phyloP scores from a whole-genome alignment of 2,329 filamentous ascomycete species.

The Daldinia sp. region DNA sequence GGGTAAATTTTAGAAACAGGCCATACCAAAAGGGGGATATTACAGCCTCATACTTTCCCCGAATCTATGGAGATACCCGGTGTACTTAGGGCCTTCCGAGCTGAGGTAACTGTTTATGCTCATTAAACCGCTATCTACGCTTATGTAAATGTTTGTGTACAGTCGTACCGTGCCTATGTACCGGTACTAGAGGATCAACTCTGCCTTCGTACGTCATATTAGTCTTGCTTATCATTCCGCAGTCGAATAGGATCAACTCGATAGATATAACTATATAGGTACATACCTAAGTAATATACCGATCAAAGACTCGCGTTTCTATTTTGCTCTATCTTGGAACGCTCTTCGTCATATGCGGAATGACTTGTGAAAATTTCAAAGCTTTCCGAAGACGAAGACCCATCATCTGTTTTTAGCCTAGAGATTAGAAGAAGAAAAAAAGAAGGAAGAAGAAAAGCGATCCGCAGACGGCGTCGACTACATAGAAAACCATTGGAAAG shows the following conservation, averaged over 20 bases:
- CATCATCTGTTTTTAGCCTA: not conserved
- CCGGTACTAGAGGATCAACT: not conserved
- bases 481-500: not conserved
- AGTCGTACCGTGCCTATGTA: not conserved
- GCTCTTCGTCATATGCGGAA: conserved; percentile 5
- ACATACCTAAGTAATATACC: not conserved
- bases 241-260: conserved; percentile 24
- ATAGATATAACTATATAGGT: conserved; percentile 12
- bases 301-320: conserved; percentile 6
- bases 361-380: not conserved
- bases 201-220: conserved; percentile 29
- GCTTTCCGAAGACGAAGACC: conserved; percentile 2
- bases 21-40: conserved; percentile 18
- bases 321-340: no score
- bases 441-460: not conserved
- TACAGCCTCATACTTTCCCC: conserved; percentile 12
- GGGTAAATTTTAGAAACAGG: conserved; percentile 31
- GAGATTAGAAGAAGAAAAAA: not conserved
- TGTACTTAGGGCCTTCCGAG: not conserved
- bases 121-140: not conserved
- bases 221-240: conserved; percentile 16
- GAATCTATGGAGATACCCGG: conserved; percentile 8
- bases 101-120: conserved; percentile 1
- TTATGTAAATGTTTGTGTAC: not conserved
- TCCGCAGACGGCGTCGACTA: conserved; percentile 21